Conservation (phyloP, 2,329 filamentous ascomycete species). For the Clonostachys byssicola region DNA sequence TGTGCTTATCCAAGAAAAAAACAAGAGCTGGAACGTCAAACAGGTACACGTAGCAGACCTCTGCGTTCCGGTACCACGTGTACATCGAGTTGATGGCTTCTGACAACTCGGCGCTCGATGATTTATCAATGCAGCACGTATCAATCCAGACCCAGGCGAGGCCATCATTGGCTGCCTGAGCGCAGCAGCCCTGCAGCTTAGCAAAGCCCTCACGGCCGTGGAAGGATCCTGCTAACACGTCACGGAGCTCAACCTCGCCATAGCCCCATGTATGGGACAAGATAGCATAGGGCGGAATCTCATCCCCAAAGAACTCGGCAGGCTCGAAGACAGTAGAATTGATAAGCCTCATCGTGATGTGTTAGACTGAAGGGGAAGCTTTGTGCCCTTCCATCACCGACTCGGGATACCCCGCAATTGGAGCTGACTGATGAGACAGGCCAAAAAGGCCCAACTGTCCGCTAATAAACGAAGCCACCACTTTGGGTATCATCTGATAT, state of each 20-base stretch:
- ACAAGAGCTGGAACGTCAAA: not conserved
- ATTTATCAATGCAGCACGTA: constrained; percentile 12
- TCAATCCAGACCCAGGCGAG: constrained; percentile 8
- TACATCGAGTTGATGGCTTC: constrained; percentile 9
- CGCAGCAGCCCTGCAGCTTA: not conserved
- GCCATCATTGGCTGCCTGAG: not conserved
- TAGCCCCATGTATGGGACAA: constrained; percentile 21
- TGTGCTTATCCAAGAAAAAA: not conserved
- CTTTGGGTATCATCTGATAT: too few species aligned
- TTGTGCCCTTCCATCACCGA: too few species aligned
- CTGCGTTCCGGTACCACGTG: constrained; percentile 7
- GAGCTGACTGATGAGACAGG: too few species aligned
- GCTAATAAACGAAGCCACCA: too few species aligned
- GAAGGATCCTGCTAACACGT: not conserved
- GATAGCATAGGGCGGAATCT: constrained; percentile 19
- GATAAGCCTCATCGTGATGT: not conserved
- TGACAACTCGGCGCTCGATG: constrained; percentile 8
- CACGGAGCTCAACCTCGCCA: constrained; percentile 16
- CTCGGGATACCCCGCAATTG: too few species aligned
- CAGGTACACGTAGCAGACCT: constrained; percentile 6
- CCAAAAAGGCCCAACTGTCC: too few species aligned
- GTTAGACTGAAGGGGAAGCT: too few species aligned
- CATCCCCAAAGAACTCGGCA: constrained; percentile 7
- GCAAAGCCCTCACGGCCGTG: not conserved
- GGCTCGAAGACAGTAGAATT: not conserved